Evolutionary conservation across 352 stramenopile species (phyloP).

Genomic region (Globisporangium solare): DNA sequence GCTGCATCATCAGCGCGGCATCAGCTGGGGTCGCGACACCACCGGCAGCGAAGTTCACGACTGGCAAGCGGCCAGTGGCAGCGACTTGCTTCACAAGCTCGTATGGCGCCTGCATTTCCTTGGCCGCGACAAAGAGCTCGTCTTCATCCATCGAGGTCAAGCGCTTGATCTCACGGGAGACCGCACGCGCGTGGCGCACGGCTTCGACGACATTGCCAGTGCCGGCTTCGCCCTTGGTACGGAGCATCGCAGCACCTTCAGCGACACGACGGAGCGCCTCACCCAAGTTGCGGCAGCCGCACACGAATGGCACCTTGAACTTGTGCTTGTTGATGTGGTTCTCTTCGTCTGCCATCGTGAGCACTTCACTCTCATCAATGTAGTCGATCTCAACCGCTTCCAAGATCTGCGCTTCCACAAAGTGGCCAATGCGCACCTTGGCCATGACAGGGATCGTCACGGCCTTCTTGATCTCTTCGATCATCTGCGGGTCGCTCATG

Average conservation of each 20-base stretch:
- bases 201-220: constrained; percentile 98
- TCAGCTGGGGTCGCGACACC: constrained; percentile 97
- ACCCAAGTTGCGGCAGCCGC: constrained; percentile 96
- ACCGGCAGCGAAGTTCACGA: constrained; percentile 98
- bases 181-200: constrained; percentile 93
- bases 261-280: constrained; percentile 94
- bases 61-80: constrained; percentile 88
- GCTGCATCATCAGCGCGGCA: constrained; percentile 98
- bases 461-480: constrained; percentile 97
- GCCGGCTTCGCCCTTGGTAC: constrained; percentile 97
- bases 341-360: constrained; percentile 98
- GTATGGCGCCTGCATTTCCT: constrained; percentile 95
- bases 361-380: constrained; percentile 98
- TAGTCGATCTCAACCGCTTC: constrained; percentile 98
- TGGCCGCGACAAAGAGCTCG: constrained; percentile 96
- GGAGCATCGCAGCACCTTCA: constrained; percentile 96
- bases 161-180: constrained; percentile 90
- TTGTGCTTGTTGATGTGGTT: constrained; percentile 97
- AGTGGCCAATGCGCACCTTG: constrained; percentile 98
- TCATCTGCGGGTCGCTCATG: constrained; percentile 97
- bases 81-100: constrained; percentile 92
- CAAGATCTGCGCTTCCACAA: constrained; percentile 98
- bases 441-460: constrained; percentile 99
- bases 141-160: constrained; percentile 94
- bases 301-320: constrained; percentile 98